These are phyloP conservation scores for Fusarium coicis DNA, from an alignment of 2,329 filamentous ascomycete species.

Conservation along the genomic window DNA sequence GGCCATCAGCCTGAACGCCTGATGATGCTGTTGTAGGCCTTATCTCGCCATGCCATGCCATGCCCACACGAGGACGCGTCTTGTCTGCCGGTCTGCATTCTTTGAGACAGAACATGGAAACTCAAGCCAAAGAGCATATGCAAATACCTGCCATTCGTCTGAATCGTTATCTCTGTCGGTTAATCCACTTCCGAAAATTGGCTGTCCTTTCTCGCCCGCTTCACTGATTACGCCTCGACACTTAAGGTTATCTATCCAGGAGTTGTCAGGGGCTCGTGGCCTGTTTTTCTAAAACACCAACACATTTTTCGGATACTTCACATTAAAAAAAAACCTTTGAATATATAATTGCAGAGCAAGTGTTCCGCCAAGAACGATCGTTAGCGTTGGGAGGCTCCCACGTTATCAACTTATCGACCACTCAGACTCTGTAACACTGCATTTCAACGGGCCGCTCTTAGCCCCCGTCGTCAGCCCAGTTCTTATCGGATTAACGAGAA, in stretches of 20 bases:
- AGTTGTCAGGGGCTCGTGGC: constrained; percentile 1
- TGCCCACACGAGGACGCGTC: constrained; percentile 10
- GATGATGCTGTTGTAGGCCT: constrained; percentile 27
- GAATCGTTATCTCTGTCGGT: constrained; percentile 22
- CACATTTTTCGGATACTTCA: neutral
- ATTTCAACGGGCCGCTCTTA: constrained; percentile 29
- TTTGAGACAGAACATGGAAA: constrained; percentile 21
- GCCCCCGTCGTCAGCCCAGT: constrained; percentile 22
- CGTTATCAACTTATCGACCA: constrained; percentile 17
- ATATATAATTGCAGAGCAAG: neutral
- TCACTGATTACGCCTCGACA: constrained; percentile 10
- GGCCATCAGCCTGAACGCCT: constrained; percentile 11
- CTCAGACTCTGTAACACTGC: constrained; percentile 21
- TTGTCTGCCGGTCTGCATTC: constrained; percentile 12
- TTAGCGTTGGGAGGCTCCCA: neutral
- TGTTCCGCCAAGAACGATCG: neutral
- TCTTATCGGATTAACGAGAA: constrained; percentile 41
- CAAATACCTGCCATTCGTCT: constrained; percentile 2
- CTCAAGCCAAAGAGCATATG: constrained; percentile 12
- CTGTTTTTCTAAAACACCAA: neutral
- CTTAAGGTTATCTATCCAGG: neutral
- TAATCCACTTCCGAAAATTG: constrained; percentile 2
- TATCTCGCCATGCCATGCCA: constrained; percentile 40
- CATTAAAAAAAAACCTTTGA: neutral
- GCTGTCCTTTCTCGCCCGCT: constrained; percentile 15